Base-by-base conservation (phyloP, 2,329 filamentous ascomycete genomes). In the Iodosphaeria phyllophila region DNA sequence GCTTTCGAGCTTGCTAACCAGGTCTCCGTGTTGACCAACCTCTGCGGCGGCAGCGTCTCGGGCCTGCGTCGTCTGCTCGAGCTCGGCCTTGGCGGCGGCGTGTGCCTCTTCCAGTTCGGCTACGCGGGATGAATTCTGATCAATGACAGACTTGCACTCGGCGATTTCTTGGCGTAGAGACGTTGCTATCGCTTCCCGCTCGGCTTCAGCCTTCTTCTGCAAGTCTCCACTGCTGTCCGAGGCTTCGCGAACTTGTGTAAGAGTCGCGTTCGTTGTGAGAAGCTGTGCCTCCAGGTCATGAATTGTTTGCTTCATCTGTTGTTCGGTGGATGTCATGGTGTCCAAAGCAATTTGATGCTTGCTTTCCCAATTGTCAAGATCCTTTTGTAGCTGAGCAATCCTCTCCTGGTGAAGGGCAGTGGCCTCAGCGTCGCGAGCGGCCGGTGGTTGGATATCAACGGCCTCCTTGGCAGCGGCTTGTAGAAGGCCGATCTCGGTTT, bases 101-200 rank as follows among this genome's bases (percentile, higher is more conserved):
- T 91, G 75, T 4, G 74, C 66, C 33, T 72, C 53, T 47, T 92
- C 82, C 9, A 92, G 59, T 34, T 77, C 66, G 3, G 70, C 60
- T 16, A 92, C 71, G 38, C 73, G 78, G 19, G 62, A 44, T 8
- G 70, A 58, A 38, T 84, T 79, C 35, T 56, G 61, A 33, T 64
- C 62, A 37, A 91, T 74, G 18, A 77, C 66, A 4, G 62, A 54
- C 51, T 78, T 84, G 51, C 92, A 83, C 42, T 82, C 72, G 25
- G 84, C 71, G 26, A 93, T 74, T 43, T 92, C 74, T 30, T 52
- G 60, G 32, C 77, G 75, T 20, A 93, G 51, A 22, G 57, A 58
- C 18, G 58, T 52, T 17, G 78, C 52, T 23, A 73, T 51, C 18
- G 64, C 57, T 29, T 73, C 54, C 31, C 79, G 69, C 41, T 64